Base-by-base conservation (phyloP, 129 eudicot species). In the Chrysanthemum seticuspe region DNA sequence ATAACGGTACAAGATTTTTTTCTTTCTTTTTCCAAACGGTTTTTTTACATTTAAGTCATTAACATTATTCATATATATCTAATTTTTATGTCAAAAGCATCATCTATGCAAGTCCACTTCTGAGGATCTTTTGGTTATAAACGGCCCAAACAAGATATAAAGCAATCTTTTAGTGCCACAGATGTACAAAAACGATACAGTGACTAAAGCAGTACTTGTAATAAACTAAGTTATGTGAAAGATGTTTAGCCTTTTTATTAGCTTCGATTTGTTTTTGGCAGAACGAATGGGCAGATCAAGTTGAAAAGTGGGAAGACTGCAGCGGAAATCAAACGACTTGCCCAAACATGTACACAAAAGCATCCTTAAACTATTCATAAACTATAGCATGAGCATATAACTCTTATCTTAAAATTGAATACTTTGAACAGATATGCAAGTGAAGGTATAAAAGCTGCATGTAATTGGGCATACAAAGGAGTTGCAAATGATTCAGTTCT, bases 381-480 rank as follows among this genome's bases (percentile, higher is more conserved):
- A 13, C 0, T 36, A 40, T 40, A 36, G 2, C 47, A 40, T 40
- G 47, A 6, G 47, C 47, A 45, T n/a, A 34, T 15, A 80, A 54
- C 8, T n/a, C 10, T 29, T 16, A 55, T 5, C 7, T 44, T 59
- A n/a, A 75, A 29, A 18, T 63, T 65, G 11, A 40, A 49, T 65
- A 12, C 27, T 57, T 69, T 72, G 9, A 72, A 75, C 82, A 93
- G 98, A 93, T 93, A 89, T 81, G 98, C 98, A 64, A 77, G 86
- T 59, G 98, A 93, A 78, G 86, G 98, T 47, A 93, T 89, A 19
- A 87, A 84, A 69, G 98, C 96, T 76, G 95, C 96, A 67, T 93
- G 98, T 63, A 76, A 67, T 62, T 94, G 96, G 97, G 98, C 97
- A 68, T 94, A 94, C 67, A 87, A 90, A 78, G 93, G 87, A 72